Evolutionary conservation across 2,329 filamentous ascomycete species (phyloP).

Genomic region (Paecilomyces variotii): DNA sequence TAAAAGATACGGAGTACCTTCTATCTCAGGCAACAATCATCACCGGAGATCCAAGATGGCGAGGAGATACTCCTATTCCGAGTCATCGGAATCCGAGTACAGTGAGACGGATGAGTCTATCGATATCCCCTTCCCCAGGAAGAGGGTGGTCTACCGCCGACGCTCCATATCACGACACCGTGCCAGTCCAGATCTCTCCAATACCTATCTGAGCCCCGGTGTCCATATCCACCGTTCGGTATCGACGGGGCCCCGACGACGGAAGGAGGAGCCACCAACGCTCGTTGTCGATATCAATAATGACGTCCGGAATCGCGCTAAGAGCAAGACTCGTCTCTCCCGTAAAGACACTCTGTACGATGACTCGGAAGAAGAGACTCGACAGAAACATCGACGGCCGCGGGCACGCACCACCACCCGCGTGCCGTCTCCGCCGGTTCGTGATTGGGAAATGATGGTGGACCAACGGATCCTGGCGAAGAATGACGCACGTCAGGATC

Average conservation of each 20-base stretch:
- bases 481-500: conserved; percentile 25
- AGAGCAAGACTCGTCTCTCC: conserved; percentile 17
- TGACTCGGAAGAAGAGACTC: conserved; percentile 20
- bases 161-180: conserved; percentile 28
- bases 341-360: conserved; percentile 14
- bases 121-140: conserved; percentile 12
- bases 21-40: neutral
- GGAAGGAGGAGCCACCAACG: conserved; percentile 14
- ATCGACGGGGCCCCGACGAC: conserved; percentile 27
- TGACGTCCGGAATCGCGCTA: conserved; percentile 13
- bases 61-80: neutral
- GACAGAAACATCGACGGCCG: conserved; percentile 9
- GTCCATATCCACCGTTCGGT: conserved; percentile 24
- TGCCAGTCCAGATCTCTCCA: conserved; percentile 13
- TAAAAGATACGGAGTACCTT: neutral
- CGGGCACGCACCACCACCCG: conserved; percentile 17
- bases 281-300: conserved; percentile 31
- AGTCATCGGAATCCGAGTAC: conserved; percentile 20
- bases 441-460: conserved; percentile 27
- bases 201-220: conserved; percentile 19
- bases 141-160: conserved; percentile 14
- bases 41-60: neutral
- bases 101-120: conserved; percentile 30
- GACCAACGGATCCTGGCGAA: conserved; percentile 26
- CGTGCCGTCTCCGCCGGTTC: conserved; percentile 16